Evolutionary conservation across 768 basidiomycete genomes (phyloP), one percentile per base, ranked within the genome.

Genomic region (Coprinopsis marcescibilis): DNA sequence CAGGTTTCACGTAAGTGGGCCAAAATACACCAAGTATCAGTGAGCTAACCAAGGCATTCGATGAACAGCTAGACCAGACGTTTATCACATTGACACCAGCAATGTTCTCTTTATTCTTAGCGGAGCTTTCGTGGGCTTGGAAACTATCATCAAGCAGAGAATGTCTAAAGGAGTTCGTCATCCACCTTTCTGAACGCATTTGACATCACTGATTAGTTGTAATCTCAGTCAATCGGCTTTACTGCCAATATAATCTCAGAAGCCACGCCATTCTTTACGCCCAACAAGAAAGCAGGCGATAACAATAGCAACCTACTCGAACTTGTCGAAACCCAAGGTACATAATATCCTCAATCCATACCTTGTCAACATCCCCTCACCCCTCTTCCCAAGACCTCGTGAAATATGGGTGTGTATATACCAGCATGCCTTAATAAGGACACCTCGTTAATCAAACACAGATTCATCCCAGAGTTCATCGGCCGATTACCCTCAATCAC

Each of bases 101-200:
- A 93, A 97, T 56, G 80, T 97, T 20, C 69, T 98, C n/a, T 98
- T 98, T 65, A 87, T 98, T 50, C 62, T 95, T 10, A 93, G 91
- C 41, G 95, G 95, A 1, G 95, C 95, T 1, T 96, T 96, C 59
- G 92, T 96, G 8, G 94, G 94, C 0, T 66, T 97, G 40, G 93
- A 96, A 34, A 78, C 72, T 42, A 66, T 97, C 20, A 80, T 98
- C 52, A 83, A 82, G 60, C 72, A 82, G 44, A 75, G 93, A 30
- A 72, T 91, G 10, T 80, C 84, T 10, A 92, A 90, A 67, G 91
- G 91, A 4, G 92, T 93, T 61, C 54, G 86, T 72, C 21, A 24
- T 8, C 30, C 39, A 13, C 23, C 43, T 23, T 24, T 27, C 23
- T 46, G 43, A 14, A 14, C 1, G 42, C 51, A 35, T 10, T 45